These are phyloP conservation scores for Teratosphaeria epicoccoides DNA, from an alignment of 2,329 filamentous ascomycete genomes.

Conservation along the genomic window DNA sequence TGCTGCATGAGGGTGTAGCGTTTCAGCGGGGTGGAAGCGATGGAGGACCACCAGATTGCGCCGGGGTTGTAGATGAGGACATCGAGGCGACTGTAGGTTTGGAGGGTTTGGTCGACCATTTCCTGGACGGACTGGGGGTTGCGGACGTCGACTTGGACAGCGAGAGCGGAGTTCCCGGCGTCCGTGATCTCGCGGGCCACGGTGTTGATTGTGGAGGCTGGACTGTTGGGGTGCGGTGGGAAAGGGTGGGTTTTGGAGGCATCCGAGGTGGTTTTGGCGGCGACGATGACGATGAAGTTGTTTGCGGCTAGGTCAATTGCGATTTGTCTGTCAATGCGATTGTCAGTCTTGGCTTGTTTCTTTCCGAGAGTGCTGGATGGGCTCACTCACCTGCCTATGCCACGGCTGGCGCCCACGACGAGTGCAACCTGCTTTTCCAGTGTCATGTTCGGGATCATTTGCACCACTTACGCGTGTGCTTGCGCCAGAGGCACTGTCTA, in stretches of 20 bases:
- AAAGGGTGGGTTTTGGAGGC: constrained; percentile 47
- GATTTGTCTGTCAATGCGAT: constrained; percentile 64
- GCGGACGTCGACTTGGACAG: constrained; percentile 61
- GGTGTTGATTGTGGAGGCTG: constrained; percentile 66
- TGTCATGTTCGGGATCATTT: constrained; percentile 2
- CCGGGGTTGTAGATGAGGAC: constrained; percentile 74
- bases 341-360: not conserved
- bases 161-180: constrained; percentile 52
- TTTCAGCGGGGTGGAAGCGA: constrained; percentile 54
- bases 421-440: constrained; percentile 15
- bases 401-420: constrained; percentile 36
- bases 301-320: constrained; percentile 64
- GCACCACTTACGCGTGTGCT: not conserved
- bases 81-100: constrained; percentile 55
- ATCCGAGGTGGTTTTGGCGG: constrained; percentile 64
- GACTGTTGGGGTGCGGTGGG: constrained; percentile 67
- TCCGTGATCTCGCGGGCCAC: constrained; percentile 63
- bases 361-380: not conserved
- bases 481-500: not conserved
- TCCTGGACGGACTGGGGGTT: constrained; percentile 49
- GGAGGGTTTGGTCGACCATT: constrained; percentile 46
- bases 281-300: constrained; percentile 67
- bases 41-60: constrained; percentile 63
- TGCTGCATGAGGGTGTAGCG: constrained; percentile 55
- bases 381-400: constrained; percentile 23